phyloP scores from a whole-genome alignment of 495 filamentous ascomycete species.

The Bombardia bombarda region DNA sequence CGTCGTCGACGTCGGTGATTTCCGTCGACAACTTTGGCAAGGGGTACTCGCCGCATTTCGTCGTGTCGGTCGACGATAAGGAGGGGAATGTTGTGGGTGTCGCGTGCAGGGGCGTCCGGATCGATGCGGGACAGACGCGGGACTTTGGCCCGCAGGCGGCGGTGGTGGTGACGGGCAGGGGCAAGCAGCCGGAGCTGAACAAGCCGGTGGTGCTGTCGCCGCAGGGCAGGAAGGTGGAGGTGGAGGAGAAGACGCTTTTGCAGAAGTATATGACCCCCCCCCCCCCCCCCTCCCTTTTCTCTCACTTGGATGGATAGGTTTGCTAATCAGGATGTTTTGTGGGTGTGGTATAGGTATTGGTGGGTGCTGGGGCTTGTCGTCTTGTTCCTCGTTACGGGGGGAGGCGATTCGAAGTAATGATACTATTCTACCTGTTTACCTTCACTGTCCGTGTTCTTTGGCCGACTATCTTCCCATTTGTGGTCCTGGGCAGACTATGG shows the following conservation, averaged over 20 bases:
- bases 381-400: constrained; percentile 27
- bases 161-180: constrained; percentile 35
- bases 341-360: constrained; percentile 40
- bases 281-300: constrained; percentile 5
- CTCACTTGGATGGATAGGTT: constrained; percentile 7
- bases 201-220: constrained; percentile 54
- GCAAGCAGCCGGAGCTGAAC: constrained; percentile 52
- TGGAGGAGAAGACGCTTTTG: constrained; percentile 58
- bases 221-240: constrained; percentile 50
- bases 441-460: too few species aligned
- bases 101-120: constrained; percentile 30
- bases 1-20: constrained; percentile 38
- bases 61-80: constrained; percentile 33
- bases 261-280: constrained; percentile 51
- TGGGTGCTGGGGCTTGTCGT: constrained; percentile 39
- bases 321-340: constrained; percentile 4
- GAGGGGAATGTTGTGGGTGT: constrained; percentile 34
- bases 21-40: constrained; percentile 44
- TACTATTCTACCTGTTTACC: too few species aligned
- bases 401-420: constrained; percentile 33
- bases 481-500: too few species aligned
- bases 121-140: constrained; percentile 48
- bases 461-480: too few species aligned
- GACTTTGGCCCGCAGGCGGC: constrained; percentile 50
- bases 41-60: constrained; percentile 43